phyloP scores from a whole-genome alignment of 352 stramenopile genomes.

The Blastocystis sp. region DNA sequence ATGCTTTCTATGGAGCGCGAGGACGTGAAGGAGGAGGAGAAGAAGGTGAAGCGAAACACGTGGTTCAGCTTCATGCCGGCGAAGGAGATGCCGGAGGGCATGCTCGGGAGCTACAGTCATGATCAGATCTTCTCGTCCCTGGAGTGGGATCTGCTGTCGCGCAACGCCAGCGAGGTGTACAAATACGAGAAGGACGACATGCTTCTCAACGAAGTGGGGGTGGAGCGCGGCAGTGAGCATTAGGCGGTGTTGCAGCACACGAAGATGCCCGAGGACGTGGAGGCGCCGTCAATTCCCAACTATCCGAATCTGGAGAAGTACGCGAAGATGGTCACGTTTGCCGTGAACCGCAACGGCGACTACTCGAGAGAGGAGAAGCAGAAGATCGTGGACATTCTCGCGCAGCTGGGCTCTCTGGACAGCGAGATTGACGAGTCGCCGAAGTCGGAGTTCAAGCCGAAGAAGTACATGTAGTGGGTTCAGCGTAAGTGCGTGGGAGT shows the following conservation, averaged over 20 bases:
- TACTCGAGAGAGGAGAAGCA: constrained; percentile 67
- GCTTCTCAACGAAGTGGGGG: constrained; percentile 25
- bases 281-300: constrained; percentile 6
- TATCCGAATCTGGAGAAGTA: constrained; percentile 66
- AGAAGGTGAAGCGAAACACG: constrained; percentile 51
- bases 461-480: constrained; percentile 65
- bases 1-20: constrained; percentile 5
- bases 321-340: constrained; percentile 36
- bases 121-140: constrained; percentile 71
- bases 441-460: constrained; percentile 44
- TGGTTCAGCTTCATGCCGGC: constrained; percentile 73
- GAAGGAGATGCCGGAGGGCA: constrained; percentile 54
- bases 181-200: constrained; percentile 74
- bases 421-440: constrained; percentile 52
- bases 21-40: constrained; percentile 33
- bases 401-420: constrained; percentile 25
- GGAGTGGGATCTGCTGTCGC: constrained; percentile 37
- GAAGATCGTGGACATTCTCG: constrained; percentile 44
- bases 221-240: neutral
- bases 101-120: neutral
- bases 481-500: neutral
- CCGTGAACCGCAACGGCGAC: constrained; percentile 54
- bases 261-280: constrained; percentile 42
- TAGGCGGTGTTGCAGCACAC: constrained; percentile 56
- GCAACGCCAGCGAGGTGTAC: constrained; percentile 62